These are phyloP conservation scores for Borovskyia barvae DNA, from an alignment of 208 protist genomes.

Conservation along the genomic window DNA sequence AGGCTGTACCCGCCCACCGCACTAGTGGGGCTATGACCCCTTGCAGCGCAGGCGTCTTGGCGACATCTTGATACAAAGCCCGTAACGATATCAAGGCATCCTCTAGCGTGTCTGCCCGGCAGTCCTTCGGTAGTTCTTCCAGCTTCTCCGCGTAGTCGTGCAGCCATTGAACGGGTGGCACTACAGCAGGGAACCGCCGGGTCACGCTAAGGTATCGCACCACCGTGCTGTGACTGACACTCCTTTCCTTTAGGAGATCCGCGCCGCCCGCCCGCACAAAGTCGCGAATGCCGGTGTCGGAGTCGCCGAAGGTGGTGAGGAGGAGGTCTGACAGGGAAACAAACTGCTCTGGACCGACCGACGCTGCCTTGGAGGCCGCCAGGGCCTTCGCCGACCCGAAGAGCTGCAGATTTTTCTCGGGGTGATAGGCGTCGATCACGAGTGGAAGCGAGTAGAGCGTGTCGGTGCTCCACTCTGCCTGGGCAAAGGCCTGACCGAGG, in stretches of 20 bases:
- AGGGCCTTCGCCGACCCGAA: conserved; percentile 49
- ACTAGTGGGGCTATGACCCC: conserved; percentile 46
- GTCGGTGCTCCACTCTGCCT: conserved; percentile 65
- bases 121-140: not conserved
- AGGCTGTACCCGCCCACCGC: not conserved
- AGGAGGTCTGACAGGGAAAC: conserved; percentile 71
- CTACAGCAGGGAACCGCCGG: conserved; percentile 34
- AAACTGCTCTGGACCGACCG: conserved; percentile 70
- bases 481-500: conserved; percentile 54
- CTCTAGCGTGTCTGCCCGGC: conserved; percentile 35
- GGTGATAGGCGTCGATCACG: conserved; percentile 21
- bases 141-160: conserved; percentile 38
- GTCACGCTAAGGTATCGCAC: conserved; percentile 63
- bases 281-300: conserved; percentile 33
- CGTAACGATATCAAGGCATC: conserved; percentile 64
- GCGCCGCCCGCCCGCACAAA: conserved; percentile 54
- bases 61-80: conserved; percentile 51
- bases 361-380: conserved; percentile 46
- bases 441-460: conserved; percentile 73
- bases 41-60: conserved; percentile 58
- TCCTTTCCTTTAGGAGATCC: conserved; percentile 35
- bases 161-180: conserved; percentile 56
- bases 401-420: conserved; percentile 12
- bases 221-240: conserved; percentile 23
- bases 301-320: conserved; percentile 44